Evolutionary conservation across 805 yeast species (phyloP), one percentile per base, ranked within the genome.

Genomic region (Starmerella geochares): DNA sequence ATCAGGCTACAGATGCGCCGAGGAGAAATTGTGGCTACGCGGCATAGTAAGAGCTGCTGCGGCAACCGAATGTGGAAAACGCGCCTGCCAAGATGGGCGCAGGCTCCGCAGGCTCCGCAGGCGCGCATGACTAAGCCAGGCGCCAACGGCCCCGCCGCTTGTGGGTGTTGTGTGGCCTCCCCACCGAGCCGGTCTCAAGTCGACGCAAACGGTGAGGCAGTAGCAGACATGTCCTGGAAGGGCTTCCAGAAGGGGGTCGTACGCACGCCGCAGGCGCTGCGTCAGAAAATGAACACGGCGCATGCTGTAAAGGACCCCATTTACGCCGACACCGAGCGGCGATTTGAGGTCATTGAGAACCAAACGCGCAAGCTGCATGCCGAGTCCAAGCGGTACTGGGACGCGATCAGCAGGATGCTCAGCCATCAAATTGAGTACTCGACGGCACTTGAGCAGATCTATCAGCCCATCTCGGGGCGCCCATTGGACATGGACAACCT

Each of bases 381-480:
- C 33, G 97, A 90, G 68, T 82, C 95, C 27, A 85, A 82, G 61
- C 77, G 95, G 64, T 92, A 92, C 68, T 87, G 85, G 60, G 75
- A 77, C 29, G 95, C 97, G 0, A 95, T 92, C 49, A 86, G 85
- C 62, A 95, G 90, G 39, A 87, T 92, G 94, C 72, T 92, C 59
- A 81, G 80, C 51, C 92, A 84, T 66, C 98, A 92, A 66, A 82
- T 90, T 57, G 96, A 90, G 52, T 92, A 88, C 65, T 83, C 95
- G n/a, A 83, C 82, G 62, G 90, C 94, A 3, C 86, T 92, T 67
- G 96, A 88, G 65, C 96, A 88, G 63, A 83, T 92, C 53, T 92
- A 87, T 71, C 86, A 90, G 67, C 98, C 98, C 1, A 92, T 92
- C 54, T 80, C 92, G 49, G 98, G 98, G 38, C 80, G 87, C 54